Percentiles rank a stretch among this genome's conserved stretches.
Conservation (phyloP, 2,329 filamentous ascomycete species). For the Colletotrichum eremochloae region DNA sequence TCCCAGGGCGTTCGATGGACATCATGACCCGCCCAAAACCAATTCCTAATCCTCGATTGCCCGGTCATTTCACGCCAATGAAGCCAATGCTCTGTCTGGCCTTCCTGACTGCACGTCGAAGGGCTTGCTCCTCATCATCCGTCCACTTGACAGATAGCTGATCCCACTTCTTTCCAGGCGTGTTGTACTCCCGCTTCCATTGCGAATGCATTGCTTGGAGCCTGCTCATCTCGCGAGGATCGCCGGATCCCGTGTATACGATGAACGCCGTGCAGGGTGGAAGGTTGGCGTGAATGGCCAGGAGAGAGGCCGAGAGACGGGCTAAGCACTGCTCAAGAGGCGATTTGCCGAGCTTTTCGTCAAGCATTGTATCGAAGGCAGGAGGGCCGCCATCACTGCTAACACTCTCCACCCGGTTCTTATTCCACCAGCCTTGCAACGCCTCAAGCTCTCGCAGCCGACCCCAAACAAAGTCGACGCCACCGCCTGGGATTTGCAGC, state of each 20-base stretch:
- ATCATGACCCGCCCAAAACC: background rate
- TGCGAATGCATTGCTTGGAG: conserved; percentile 71
- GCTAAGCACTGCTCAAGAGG: conserved; percentile 62
- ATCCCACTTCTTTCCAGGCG: conserved; percentile 74
- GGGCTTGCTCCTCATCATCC: conserved; percentile 73
- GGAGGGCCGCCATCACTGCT: conserved; percentile 54
- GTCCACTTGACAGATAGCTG: conserved; percentile 77
- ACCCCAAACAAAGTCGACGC: conserved; percentile 77
- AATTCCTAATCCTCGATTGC: background rate
- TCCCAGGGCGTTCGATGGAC: background rate
- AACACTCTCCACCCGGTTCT: conserved; percentile 59
- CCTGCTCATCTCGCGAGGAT: conserved; percentile 75
- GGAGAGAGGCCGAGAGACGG: conserved; percentile 63
- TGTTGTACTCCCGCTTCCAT: conserved; percentile 75
- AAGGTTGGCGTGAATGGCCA: conserved; percentile 68
- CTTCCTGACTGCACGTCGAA: conserved; percentile 67
- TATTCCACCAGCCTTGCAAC: conserved; percentile 77
- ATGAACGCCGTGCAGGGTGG: conserved; percentile 76
- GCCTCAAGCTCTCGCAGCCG: conserved; percentile 76
- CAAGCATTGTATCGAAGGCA: conserved; percentile 47
- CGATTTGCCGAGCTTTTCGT: conserved; percentile 44
- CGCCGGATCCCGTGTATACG: conserved; percentile 75
- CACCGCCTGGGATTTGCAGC: conserved; percentile 68
- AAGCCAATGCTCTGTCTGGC: conserved; percentile 76
- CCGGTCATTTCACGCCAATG: conserved; percentile 71